Percentiles rank a stretch among this genome's conserved stretches.
Conservation (phyloP, 306 rosid genomes). For the Abrus precatorius region DNA sequence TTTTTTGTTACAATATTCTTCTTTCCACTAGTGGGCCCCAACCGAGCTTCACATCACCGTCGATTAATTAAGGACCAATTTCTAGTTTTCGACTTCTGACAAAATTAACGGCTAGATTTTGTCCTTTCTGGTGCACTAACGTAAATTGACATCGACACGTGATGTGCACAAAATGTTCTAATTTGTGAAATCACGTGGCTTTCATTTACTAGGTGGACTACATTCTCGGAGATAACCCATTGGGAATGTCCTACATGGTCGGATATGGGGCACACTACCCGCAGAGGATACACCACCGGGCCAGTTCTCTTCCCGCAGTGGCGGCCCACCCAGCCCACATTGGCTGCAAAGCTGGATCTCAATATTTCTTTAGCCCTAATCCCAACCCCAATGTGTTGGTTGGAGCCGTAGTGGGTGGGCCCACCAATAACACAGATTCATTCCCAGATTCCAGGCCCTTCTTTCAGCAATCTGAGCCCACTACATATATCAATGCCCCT, state of each 20-base stretch:
- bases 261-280: slow-evolving; percentile 93
- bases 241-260: slow-evolving; percentile 97
- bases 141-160: slow-evolving; percentile 32
- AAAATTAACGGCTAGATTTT: slow-evolving; percentile 69
- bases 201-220: slow-evolving; percentile 77
- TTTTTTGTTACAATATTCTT: neutral
- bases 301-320: slow-evolving; percentile 84
- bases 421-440: slow-evolving; percentile 73
- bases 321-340: slow-evolving; percentile 79
- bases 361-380: slow-evolving; percentile 68
- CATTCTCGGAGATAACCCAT: slow-evolving; percentile 91
- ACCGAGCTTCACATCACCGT: slow-evolving; percentile 10
- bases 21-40: slow-evolving; percentile 8
- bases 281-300: slow-evolving; percentile 90
- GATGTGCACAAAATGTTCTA: slow-evolving; percentile 12
- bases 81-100: slow-evolving; percentile 45
- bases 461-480: slow-evolving; percentile 95
- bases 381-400: slow-evolving; percentile 83
- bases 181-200: slow-evolving; percentile 42
- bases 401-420: slow-evolving; percentile 95
- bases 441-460: slow-evolving; percentile 93
- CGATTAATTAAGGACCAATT: slow-evolving; percentile 8
- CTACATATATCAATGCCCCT: slow-evolving; percentile 86
- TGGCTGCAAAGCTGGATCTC: slow-evolving; percentile 86
- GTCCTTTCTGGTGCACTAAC: slow-evolving; percentile 38